These are phyloP conservation scores for Allium fistulosum DNA, from an alignment of 106 monocot genomes.

Conservation along the genomic window DNA sequence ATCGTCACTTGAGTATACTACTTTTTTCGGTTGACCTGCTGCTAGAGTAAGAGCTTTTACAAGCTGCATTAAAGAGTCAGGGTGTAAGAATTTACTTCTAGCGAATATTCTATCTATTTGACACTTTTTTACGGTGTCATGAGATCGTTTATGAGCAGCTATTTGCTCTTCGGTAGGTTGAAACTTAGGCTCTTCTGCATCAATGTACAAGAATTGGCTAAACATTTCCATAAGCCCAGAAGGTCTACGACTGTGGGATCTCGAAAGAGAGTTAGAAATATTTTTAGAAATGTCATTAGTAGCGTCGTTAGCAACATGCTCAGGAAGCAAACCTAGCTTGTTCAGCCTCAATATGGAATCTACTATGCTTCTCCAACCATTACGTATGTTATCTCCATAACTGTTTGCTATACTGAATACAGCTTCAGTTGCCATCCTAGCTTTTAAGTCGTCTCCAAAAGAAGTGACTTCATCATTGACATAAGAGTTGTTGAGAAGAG, in stretches of 20 bases:
- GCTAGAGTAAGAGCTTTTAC: slow-evolving; percentile 46
- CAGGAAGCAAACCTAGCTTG: slow-evolving; percentile 62
- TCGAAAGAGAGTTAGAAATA: slow-evolving; percentile 16
- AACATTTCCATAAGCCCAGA: slow-evolving; percentile 69
- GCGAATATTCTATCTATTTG: slow-evolving; percentile 63
- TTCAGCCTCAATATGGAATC: slow-evolving; percentile 67
- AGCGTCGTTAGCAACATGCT: slow-evolving; percentile 45
- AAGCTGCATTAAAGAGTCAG: slow-evolving; percentile 55
- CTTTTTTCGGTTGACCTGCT: slow-evolving; percentile 54
- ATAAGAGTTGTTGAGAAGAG: slow-evolving; percentile 36
- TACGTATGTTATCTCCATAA: slow-evolving; percentile 62
- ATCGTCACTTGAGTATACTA: slow-evolving; percentile 39
- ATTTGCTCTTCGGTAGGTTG: slow-evolving; percentile 74
- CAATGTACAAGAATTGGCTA: slow-evolving; percentile 54
- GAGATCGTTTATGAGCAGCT: slow-evolving; percentile 44
- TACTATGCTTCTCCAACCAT: slow-evolving; percentile 65
- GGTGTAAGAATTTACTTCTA: slow-evolving; percentile 71
- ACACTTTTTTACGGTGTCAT: slow-evolving; percentile 60
- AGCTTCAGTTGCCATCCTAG: slow-evolving; percentile 68
- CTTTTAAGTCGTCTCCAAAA: slow-evolving; percentile 69
- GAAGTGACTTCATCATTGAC: slow-evolving; percentile 47
- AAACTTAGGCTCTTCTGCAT: slow-evolving; percentile 49
- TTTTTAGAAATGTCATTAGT: slow-evolving; percentile 35
- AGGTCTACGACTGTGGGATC: slow-evolving; percentile 37
- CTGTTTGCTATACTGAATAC: slow-evolving; percentile 58